Evolutionary conservation across 169 alveolate genomes (phyloP), one percentile per base, ranked within the genome.

Genomic region (Eimeria falciformis): DNA sequence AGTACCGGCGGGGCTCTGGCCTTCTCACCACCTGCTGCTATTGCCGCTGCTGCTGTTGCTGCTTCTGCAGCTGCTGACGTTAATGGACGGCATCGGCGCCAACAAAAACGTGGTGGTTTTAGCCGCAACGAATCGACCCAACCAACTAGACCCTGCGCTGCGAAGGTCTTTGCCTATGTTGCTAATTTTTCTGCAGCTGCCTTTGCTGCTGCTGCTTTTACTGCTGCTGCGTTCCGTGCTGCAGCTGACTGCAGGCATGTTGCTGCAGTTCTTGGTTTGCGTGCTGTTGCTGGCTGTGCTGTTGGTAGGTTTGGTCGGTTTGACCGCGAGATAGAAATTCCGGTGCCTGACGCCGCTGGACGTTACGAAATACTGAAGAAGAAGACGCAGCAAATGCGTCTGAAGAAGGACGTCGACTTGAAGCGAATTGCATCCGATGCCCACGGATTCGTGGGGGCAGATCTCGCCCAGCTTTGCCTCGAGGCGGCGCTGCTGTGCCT

Each of bases 401-500:
- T 98, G 33, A 92, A 92, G 33, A 91, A 96, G 18, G 98, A 97
- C 75, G 97, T 97, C 2, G 96, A 97, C 78, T 94, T 96, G 53
- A 79, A 94, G 73, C 97, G 96, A 83, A 93, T 98, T 6, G 98
- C 99, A 14, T 97, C 96, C 79, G 98, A 96, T 90, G 96, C 99
- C 47, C 99, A 98, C 55, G 99, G 99, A 37, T 95, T 85, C 91
- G 94, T 94, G 53, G 99, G 99, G 33, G 99, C 99, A 17, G 99
- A 97, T 91, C 90, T 98, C 73, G 98, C 99, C 23, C 97, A 98
- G 86, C 95, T 98, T 40, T 98, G 99, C 94, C 97, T 99, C 3
- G 99, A 98, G 93, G 98, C 99, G 21, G 99, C 99, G 40, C 96
- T 98, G 58, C 97, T 98, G 89, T 99, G 99, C 94, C 98, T 99